Base-by-base conservation (phyloP, 768 basidiomycete species). In the Tricholoma furcatifolium region DNA sequence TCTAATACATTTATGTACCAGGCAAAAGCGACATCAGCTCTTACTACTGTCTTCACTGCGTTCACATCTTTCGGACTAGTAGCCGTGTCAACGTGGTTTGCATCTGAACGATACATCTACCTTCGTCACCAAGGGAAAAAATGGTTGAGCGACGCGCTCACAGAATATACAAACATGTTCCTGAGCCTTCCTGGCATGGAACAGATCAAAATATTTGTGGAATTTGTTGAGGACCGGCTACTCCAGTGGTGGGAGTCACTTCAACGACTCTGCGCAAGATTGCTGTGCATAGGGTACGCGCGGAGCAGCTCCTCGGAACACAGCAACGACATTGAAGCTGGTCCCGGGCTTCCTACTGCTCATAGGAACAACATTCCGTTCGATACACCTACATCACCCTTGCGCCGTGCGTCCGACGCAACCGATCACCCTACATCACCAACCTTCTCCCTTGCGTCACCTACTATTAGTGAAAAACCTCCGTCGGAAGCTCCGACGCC, bases 21-120 rank as follows among this genome's bases (percentile, higher is more conserved):
- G 86, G 71, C 79, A 30, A 60, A 58, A 12, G 70, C 85, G 34
- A 88, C 87, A 1, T 85, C 82, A 20, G 84, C 81, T 0, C 75
- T 91, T 53, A 90, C 88, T 15, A 86, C 89, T 6, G 82, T 91
- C 31, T 80, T 91, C 59, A 91, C 88, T 31, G 76, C 83, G 3
- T 82, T 86, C 65, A 88, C 86, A 11, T 84, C 81, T 10, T 85
- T 87, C 58, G 87, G 86, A 43, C 77, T 88, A 10, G 70, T 77
- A 9, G 85, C 87, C 3, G 87, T 88, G 6, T 87, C 86, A 0
- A 69, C 80, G 1, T 90, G 87, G 87, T 87, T 88, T 62, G 81
- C 83, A 11, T 84, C 81, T 4, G 87, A 89, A 62, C 79, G 82
- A 9, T 85, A 79, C 76, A 76, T 81, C 12, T 88, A 82, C 67